phyloP scores from a whole-genome alignment of 805 yeast genomes.

The Metschnikowia kunwiensis region DNA sequence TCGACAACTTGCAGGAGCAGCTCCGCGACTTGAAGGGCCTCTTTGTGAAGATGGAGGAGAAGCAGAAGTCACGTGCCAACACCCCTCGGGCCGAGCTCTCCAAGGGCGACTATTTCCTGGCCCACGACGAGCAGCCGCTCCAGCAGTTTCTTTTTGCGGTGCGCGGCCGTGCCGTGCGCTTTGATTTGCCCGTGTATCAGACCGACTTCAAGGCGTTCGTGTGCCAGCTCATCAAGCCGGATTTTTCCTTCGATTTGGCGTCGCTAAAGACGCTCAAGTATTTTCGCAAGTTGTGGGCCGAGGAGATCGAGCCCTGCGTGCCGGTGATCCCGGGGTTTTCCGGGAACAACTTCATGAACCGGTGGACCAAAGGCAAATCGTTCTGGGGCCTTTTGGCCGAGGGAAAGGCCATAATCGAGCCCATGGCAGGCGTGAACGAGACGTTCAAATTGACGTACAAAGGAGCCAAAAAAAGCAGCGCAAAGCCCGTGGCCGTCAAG shows the following conservation, averaged over 20 bases:
- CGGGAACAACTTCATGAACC: conserved; percentile 43
- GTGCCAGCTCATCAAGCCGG: conserved; percentile 30
- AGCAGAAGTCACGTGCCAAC: conserved; percentile 21
- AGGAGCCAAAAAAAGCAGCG: conserved; percentile 18
- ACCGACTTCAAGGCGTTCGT: conserved; percentile 44
- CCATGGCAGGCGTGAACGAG: conserved; percentile 80
- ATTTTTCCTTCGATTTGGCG: conserved; percentile 35
- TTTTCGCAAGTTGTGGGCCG: conserved; percentile 61
- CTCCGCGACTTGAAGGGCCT: conserved; percentile 60
- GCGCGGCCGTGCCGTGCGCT: conserved; percentile 35
- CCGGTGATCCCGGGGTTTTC: conserved; percentile 38
- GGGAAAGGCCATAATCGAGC: conserved; percentile 80
- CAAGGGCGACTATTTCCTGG: conserved; percentile 1
- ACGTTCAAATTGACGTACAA: conserved; percentile 49
- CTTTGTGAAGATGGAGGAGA: conserved; percentile 53
- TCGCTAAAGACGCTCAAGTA: conserved; percentile 52
- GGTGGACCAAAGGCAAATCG: conserved; percentile 44
- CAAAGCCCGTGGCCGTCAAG: conserved; percentile 64
- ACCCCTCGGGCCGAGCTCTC: conserved; percentile 16
- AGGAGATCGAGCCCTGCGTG: conserved; percentile 64
- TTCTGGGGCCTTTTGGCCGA: conserved; percentile 70
- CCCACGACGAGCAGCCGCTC: conserved; percentile 5
- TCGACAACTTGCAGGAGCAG: conserved; percentile 65
- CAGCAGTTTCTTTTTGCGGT: conserved; percentile 35
- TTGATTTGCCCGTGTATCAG: conserved; percentile 43